Conservation (phyloP, 257 asterid species). For the Jacaranda mimosifolia region DNA sequence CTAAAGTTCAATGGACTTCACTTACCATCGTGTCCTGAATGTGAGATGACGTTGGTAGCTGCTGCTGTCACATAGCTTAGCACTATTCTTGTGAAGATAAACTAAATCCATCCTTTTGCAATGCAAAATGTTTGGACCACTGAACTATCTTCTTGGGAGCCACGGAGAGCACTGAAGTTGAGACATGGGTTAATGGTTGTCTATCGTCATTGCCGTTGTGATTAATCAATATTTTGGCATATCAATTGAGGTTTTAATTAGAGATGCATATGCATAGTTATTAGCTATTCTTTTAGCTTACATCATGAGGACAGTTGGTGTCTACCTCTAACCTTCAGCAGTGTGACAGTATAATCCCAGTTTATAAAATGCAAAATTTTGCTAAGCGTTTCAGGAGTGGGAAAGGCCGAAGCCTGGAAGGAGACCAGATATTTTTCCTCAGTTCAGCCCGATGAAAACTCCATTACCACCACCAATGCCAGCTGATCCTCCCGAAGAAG, state of each 20-base stretch:
- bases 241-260: background rate
- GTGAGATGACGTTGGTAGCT: background rate
- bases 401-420: slow-evolving; percentile 77
- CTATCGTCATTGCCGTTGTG: background rate
- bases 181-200: background rate
- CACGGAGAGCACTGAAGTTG: background rate
- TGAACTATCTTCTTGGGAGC: background rate
- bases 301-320: too few species aligned
- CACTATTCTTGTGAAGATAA: background rate
- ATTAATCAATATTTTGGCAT: background rate
- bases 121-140: background rate
- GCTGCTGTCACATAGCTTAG: too few species aligned
- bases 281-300: too few species aligned
- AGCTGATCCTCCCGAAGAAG: slow-evolving; percentile 74
- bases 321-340: too few species aligned
- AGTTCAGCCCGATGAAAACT: slow-evolving; percentile 94
- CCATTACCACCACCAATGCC: slow-evolving; percentile 88
- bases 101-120: background rate
- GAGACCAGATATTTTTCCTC: slow-evolving; percentile 84
- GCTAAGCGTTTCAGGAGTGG: slow-evolving; percentile 61
- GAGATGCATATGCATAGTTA: too few species aligned
- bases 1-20: background rate
- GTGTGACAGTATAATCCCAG: background rate
- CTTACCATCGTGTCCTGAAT: background rate
- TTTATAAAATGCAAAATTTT: background rate